Conservation (phyloP, 2,329 filamentous ascomycete species). For the Tolypocladium album region DNA sequence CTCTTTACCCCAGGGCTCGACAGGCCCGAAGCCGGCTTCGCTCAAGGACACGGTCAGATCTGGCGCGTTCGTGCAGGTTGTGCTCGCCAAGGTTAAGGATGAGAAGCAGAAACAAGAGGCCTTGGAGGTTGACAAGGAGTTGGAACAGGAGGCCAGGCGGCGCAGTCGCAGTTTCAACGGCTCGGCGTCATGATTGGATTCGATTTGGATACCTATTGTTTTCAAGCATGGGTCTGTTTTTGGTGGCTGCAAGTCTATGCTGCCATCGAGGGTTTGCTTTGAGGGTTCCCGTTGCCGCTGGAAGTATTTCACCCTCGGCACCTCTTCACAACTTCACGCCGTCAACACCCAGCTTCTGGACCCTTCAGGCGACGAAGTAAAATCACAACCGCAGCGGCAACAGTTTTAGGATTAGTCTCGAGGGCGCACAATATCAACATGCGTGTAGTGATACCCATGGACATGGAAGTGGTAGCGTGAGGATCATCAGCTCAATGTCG, state of each 20-base stretch:
- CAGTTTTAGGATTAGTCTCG: neutral
- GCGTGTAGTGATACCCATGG: neutral
- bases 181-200: neutral
- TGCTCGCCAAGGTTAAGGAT: constrained; percentile 63
- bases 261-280: neutral
- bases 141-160: constrained; percentile 36
- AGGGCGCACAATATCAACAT: neutral
- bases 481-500: neutral
- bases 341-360: neutral
- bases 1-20: constrained; percentile 18
- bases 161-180: constrained; percentile 20
- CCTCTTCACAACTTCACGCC: neutral
- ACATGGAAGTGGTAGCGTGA: neutral
- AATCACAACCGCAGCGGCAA: neutral
- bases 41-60: constrained; percentile 27
- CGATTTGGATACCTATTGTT: neutral
- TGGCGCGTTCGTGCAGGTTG: constrained; percentile 79
- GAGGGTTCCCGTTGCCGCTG: neutral
- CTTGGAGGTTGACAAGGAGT: constrained; percentile 52
- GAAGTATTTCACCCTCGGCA: neutral
- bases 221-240: neutral
- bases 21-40: constrained; percentile 14
- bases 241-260: neutral
- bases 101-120: constrained; percentile 66
- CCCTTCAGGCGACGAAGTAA: neutral